Base-by-base conservation (phyloP, 2,329 filamentous ascomycete species). In the Apiospora koreana region DNA sequence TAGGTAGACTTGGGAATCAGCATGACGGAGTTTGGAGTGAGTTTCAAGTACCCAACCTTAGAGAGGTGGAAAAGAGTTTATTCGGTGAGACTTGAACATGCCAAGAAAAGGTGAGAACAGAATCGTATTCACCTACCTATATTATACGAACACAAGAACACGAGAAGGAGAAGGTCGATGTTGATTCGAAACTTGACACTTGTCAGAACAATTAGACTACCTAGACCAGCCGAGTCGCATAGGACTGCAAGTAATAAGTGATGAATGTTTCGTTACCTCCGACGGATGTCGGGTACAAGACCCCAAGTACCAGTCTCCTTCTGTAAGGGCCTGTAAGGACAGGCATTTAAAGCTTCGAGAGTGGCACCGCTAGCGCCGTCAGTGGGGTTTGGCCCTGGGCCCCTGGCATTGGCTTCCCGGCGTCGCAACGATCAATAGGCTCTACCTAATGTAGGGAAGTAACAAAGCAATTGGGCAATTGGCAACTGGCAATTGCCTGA, bases 271-370 rank as follows among this genome's bases (percentile, higher is more conserved):
- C 25, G 50, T 21, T 62, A 62, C 3, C 8, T 35, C 50, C 16
- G 16, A 16, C 41, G 41, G 41, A 16, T 43, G 41, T 43, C 41
- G 41, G 41, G 41, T 43, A 43, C 41, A 43, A 16, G 14, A 12
- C 1, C 16, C 9, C 18, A 12, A 62, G 21, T 38, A 62, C n/a
- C n/a, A n/a, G n/a, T n/a, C n/a, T n/a, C n/a, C 50, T 58, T 18
- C 50, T 58, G 50, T 58, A 62, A 58, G 50, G 28, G 50, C 50
- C 41, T 43, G 41, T 43, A 43, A 43, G 23, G 46, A 5, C 46
- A n/a, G 21, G 54, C 54, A 62, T 58, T 54, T 58, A 31, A 62
- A 62, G 54, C 54, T 62, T 62, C 54, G 31, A 62, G n/a, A 62
- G 54, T 62, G 54, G 54, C 54, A 35, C 54, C 54, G 23, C 54